Evolutionary conservation across 2,329 filamentous ascomycete species (phyloP).

Genomic region (Scytalidium lignicola): DNA sequence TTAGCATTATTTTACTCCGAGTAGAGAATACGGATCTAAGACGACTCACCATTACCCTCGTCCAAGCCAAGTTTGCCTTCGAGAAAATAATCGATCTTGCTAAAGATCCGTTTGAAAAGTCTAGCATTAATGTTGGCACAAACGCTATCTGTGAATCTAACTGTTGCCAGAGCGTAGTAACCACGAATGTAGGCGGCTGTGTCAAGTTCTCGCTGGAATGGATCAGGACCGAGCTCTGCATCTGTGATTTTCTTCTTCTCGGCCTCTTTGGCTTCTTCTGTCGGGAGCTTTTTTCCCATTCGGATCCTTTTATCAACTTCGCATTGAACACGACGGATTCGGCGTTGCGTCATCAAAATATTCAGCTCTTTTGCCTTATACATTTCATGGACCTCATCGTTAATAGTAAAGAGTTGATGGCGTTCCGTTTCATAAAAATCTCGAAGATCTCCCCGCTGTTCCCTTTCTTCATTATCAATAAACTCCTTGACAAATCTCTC

Average conservation of each 20-base stretch:
- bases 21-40: background rate
- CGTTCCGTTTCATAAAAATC: slow-evolving; percentile 11
- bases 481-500: slow-evolving; percentile 6
- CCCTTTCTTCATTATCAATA: slow-evolving; percentile 3
- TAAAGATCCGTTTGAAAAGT: slow-evolving; percentile 7
- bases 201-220: slow-evolving; percentile 53
- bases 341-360: slow-evolving; percentile 42
- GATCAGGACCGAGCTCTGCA: slow-evolving; percentile 47
- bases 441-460: slow-evolving; percentile 1
- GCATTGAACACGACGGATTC: slow-evolving; percentile 43
- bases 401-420: slow-evolving; percentile 11
- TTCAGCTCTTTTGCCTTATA: slow-evolving; percentile 42
- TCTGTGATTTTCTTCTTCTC: slow-evolving; percentile 8
- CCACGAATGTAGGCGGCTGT: slow-evolving; percentile 59
- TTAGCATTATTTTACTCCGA: background rate
- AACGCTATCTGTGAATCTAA: slow-evolving; percentile 54
- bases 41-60: slow-evolving; percentile 7
- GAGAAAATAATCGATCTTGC: slow-evolving; percentile 7
- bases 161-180: slow-evolving; percentile 64
- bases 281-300: slow-evolving; percentile 13
- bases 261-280: background rate
- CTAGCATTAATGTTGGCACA: slow-evolving; percentile 13
- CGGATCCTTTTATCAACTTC: slow-evolving; percentile 21
- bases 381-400: slow-evolving; percentile 34
- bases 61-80: slow-evolving; percentile 10